Conservation (phyloP, 176 grass and related monocot species). For the Oryza punctata region DNA sequence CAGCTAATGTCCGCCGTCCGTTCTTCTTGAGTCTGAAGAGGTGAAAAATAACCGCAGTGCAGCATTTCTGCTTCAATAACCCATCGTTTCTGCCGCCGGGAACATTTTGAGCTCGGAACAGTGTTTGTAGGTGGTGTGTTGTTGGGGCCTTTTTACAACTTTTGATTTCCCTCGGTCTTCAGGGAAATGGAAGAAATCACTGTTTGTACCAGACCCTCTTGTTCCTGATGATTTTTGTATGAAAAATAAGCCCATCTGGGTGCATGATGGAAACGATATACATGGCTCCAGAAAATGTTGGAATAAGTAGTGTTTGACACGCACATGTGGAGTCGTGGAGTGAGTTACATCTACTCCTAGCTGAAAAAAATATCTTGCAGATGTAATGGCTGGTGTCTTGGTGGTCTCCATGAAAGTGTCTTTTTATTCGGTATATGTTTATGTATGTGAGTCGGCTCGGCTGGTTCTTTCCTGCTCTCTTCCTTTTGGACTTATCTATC, state of each 20-base stretch:
- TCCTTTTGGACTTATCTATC: neutral
- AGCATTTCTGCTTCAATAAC: conserved; percentile 16
- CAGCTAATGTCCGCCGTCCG: neutral
- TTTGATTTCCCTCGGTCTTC: neutral
- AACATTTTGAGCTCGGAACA: neutral
- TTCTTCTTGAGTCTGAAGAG: neutral
- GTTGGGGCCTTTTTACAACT: neutral
- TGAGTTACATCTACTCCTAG: neutral
- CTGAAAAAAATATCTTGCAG: neutral
- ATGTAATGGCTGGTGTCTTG: neutral
- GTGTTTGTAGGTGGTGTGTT: neutral
- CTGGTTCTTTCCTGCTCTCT: neutral
- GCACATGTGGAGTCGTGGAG: neutral
- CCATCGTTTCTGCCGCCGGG: neutral
- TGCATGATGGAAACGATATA: conserved; percentile 14
- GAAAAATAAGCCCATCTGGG: conserved; percentile 39
- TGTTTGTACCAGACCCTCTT: conserved; percentile 44
- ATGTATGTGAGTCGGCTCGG: neutral
- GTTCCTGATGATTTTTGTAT: neutral
- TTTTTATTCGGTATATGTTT: neutral
- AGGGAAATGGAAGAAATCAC: conserved; percentile 47
- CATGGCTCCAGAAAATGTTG: neutral
- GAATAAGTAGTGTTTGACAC: neutral
- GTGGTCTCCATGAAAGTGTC: neutral
- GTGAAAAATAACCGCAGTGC: neutral